Base-by-base conservation (phyloP, 2,329 filamentous ascomycete genomes). In the Fusarium aywerte region DNA sequence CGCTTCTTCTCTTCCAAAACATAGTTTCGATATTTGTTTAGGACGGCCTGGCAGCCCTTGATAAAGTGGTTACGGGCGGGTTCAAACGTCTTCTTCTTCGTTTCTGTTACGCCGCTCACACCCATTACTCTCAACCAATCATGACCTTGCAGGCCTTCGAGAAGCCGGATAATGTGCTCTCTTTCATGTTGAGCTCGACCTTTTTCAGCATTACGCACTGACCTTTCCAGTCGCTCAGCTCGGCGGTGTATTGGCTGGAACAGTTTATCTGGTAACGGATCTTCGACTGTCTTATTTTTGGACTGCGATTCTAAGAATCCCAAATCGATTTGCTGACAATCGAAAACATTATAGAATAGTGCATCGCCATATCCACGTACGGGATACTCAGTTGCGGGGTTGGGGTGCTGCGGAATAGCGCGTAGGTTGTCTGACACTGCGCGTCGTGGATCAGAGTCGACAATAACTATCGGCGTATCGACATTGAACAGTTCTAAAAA, bases 91-190 rank as follows among this genome's bases (percentile, higher is more conserved):
- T 91, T 96, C 79, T 92, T 95, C 74, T 92, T 92, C 21, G 88
- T 89, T 74, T 97, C 94, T 0, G 93, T 96, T 35, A 96, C 81
- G 20, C 87, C 92, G 67, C 89, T 95, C 32, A 98, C 90, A 25
- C 95, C 96, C 89, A 99, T 93, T 5, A 94, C 87, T 63, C 92
- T 90, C 57, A 97, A 83, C 96, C 96, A 99, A 78, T 98, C 96
- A 58, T 92, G 92, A 4, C 95, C 92, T 76, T 93, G 91, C 2
- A 99, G 84, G 18, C 93, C 93, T 53, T 96, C 93, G 8, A 97
- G 84, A 16, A 90, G 78, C 32, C 87, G 83, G 53, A 87, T 84
- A 38, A 90, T 85, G 70, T 89, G 87, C 62, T 89, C 87, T 68
- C 85, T 87, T 70, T 90, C 88, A 80, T 90, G 88, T 69, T 90